Conservation (phyloP, 139 green algal species). For the Chlorokybus atmophyticus region DNA sequence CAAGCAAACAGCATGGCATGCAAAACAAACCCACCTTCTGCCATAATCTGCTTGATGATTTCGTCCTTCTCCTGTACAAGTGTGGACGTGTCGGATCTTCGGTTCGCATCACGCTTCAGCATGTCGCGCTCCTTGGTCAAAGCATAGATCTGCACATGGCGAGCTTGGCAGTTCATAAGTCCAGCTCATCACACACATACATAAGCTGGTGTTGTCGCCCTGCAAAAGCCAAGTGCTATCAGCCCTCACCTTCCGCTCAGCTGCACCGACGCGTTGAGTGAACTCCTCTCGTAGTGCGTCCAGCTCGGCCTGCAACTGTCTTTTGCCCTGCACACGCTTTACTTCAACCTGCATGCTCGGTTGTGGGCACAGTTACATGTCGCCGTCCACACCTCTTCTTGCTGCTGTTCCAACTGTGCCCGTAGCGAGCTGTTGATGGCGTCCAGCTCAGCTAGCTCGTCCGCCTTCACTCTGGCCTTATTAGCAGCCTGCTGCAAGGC, state of each 20-base stretch:
- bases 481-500: too few species aligned
- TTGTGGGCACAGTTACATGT: too few species aligned
- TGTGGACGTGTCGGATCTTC: slow-evolving; percentile 41
- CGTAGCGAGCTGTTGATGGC: too few species aligned
- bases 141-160: slow-evolving; percentile 59
- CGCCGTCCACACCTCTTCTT: too few species aligned
- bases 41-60: slow-evolving; percentile 71
- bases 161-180: too few species aligned
- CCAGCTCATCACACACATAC: too few species aligned
- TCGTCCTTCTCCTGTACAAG: slow-evolving; percentile 83
- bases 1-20: not conserved
- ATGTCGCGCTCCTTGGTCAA: slow-evolving; percentile 85
- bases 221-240: not conserved
- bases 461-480: too few species aligned
- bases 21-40: slow-evolving; percentile 18
- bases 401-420: too few species aligned
- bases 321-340: slow-evolving; percentile 19
- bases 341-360: too few species aligned
- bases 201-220: too few species aligned
- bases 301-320: slow-evolving; percentile 11
- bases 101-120: slow-evolving; percentile 54
- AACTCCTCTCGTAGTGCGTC: slow-evolving; percentile 28
- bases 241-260: slow-evolving; percentile 25
- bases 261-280: slow-evolving; percentile 16
- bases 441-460: too few species aligned